Evolutionary conservation across 768 basidiomycete genomes (phyloP), one percentile per base, ranked within the genome.

Genomic region (Mycena galericulata): DNA sequence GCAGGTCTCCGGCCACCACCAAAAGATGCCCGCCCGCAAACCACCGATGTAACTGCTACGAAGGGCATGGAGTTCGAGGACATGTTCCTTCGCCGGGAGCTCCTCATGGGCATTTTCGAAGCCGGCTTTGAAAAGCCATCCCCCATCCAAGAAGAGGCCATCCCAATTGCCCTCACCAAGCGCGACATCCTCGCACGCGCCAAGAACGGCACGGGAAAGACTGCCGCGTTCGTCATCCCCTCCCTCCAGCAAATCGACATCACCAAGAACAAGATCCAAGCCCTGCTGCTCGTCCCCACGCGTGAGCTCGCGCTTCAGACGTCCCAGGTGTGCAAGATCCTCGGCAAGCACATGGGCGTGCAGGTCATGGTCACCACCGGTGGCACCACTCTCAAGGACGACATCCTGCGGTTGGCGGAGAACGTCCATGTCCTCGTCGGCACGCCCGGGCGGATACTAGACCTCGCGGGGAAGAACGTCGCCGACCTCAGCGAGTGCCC

Each of bases 351-450:
- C 75, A 92, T 98, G 89, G 91, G 90, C 59, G 77, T 95, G 34
- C 94, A 99, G 81, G 95, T 99, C 79, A 99, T 99, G 97, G 98
- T 99, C 58, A 98, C 98, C 61, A 99, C 98, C 0, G 97, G 97
- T 62, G 97, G 97, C 22, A 99, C 98, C 4, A 98, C 96, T 22
- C 89, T 99, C 76, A 96, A 97, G 81, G 97, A 99, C 81, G 97
- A 99, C 79, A 99, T 99, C 79, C 83, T 99, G 74, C 92, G 97
- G 57, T 81, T 99, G 57, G 88, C 90, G 22, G 95, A 98, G 79
- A 78, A 88, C 7, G 97, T 99, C 3, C 97, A 99, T 78, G 92
- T 99, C 57, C 92, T 99, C 56, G 97, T 98, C 68, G 97, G 97
- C 58, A 99, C 97, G 2, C 97, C 97, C 18, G 97, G 97, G 29